These are phyloP conservation scores for Rhytidiadelphus loreus DNA, from an alignment of 225 moss, liverwort and hornwort species.

Conservation along the genomic window DNA sequence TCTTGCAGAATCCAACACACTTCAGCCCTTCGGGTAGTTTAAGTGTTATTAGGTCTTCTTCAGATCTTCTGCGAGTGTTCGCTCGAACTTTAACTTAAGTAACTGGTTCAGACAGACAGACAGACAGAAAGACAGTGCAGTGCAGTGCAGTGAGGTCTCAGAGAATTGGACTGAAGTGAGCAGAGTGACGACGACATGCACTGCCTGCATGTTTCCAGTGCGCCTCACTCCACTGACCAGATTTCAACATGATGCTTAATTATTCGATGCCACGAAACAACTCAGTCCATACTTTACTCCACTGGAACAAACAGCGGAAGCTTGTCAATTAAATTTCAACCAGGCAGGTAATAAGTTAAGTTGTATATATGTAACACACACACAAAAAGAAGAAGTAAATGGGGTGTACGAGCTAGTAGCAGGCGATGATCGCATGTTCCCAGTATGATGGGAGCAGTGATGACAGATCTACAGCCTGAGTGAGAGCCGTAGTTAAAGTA, in stretches of 20 bases:
- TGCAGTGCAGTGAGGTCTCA: neutral
- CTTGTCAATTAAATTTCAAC: neutral
- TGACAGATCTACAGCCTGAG: neutral
- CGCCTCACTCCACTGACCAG: neutral
- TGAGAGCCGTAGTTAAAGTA: neutral
- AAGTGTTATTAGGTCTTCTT: neutral
- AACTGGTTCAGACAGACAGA: neutral
- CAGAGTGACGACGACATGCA: neutral
- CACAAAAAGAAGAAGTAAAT: neutral
- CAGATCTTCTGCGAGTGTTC: neutral
- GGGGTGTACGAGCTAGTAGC: neutral
- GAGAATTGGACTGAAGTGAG: neutral
- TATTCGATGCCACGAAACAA: neutral
- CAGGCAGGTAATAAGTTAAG: neutral
- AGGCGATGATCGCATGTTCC: neutral
- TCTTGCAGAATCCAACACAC: slow-evolving; percentile 8
- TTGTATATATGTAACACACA: neutral
- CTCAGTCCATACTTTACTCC: neutral
- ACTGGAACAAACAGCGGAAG: neutral
- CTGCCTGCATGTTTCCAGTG: neutral
- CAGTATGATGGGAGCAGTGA: neutral
- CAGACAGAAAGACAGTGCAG: neutral
- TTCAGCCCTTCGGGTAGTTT: neutral
- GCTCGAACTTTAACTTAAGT: neutral
- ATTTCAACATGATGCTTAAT: neutral